These are phyloP conservation scores for Penicillium angulare DNA, from an alignment of 495 filamentous ascomycete species.

Conservation along the genomic window DNA sequence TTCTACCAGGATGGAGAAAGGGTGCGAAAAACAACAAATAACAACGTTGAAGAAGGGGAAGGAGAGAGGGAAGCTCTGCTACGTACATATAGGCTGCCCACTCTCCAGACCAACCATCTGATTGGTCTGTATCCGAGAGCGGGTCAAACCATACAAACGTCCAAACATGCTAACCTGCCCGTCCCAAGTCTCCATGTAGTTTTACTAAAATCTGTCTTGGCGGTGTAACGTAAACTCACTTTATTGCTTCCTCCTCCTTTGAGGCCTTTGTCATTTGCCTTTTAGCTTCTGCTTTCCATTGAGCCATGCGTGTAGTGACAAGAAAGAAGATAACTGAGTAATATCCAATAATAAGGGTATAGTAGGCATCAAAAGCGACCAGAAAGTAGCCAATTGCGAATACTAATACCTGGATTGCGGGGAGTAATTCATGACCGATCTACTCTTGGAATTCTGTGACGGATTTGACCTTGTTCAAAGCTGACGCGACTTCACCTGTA, in stretches of 20 bases:
- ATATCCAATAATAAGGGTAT: conserved; percentile 70
- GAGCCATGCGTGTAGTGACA: conserved; percentile 77
- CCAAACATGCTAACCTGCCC: too few species aligned
- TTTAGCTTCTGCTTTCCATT: conserved; percentile 71
- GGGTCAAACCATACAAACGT: too few species aligned
- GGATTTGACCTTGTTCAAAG: conserved; percentile 76
- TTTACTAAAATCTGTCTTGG: too few species aligned
- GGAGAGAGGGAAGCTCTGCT: too few species aligned
- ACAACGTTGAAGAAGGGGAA: too few species aligned
- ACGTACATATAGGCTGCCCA: too few species aligned
- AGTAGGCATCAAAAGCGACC: conserved; percentile 68
- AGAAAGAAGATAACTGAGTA: conserved; percentile 81
- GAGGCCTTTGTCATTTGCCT: conserved; percentile 78
- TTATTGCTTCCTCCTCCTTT: conserved; percentile 80
- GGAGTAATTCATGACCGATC: conserved; percentile 76
- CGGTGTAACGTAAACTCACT: conserved; percentile 27
- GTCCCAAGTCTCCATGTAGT: too few species aligned
- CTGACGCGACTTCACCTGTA: conserved; percentile 80
- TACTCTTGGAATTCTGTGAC: conserved; percentile 81
- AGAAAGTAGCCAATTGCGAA: conserved; percentile 77
- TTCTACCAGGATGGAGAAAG: too few species aligned
- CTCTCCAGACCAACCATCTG: too few species aligned
- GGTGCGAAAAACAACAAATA: too few species aligned
- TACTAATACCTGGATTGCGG: conserved; percentile 78
- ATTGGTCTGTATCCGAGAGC: too few species aligned